Evolutionary conservation across 306 rosid species (phyloP), one percentile per base, ranked within the genome.

Genomic region (Calophaca sinica): DNA sequence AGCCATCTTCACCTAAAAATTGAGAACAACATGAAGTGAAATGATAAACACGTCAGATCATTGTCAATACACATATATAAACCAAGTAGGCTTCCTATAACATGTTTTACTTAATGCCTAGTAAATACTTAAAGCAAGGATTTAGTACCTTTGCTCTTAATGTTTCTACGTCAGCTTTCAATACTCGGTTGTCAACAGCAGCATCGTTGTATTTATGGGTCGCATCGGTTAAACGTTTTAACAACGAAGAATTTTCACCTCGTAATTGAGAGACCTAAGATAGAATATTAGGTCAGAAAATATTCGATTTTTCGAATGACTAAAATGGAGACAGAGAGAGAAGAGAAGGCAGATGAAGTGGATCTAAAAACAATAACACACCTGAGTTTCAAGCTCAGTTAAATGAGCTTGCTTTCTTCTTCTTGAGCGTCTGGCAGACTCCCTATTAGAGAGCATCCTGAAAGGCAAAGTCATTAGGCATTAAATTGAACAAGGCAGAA

Each of bases 401-500:
- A 94, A 77, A 94, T 94, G 98, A 49, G 98, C 97, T 83, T 94
- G 98, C 81, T 94, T 94, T 90, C 97, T 82, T 84, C 96, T 77
- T 73, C 98, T 90, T 45, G 98, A 94, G 62, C 98, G 98, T 76
- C 98, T 89, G 7, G 98, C 98, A 5, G 98, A 94, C 82, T 94
- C 98, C 82, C 98, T 88, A 68, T 94, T 94, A 32, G 98, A 94
- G 62, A 94, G 96, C 98, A 94, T 94, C 88, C 98, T 94, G 87
- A 62, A 77, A 87, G 71, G 63, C 28, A 70, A 69, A 36, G 32
- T 68, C 65, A 50, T 45, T 45, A 58, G 28, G 52, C 49, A 63
- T 57, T 62, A 26, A 73, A 49, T 36, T 4, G 39, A 66, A 62
- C 53, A 73, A 83, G 76, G 78, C 26, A 57, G 20, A 65, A 74